Evolutionary conservation across 495 filamentous ascomycete species (phyloP).

Genomic region (Penicillium lagena): DNA sequence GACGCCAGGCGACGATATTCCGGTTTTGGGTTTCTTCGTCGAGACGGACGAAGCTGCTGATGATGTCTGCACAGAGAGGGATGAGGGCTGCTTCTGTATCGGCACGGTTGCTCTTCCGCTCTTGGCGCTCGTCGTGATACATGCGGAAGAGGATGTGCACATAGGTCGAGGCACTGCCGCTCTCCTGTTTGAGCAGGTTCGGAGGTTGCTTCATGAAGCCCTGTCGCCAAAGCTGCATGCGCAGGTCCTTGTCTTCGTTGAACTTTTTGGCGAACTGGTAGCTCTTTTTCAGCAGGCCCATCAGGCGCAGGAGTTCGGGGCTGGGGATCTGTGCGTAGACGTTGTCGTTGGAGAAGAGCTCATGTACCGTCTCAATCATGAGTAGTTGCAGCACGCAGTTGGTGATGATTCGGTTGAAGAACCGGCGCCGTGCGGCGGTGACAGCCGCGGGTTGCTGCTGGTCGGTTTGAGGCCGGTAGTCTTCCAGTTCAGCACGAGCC

Average conservation of each 20-base stretch:
- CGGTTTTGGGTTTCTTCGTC: slow-evolving; percentile 94
- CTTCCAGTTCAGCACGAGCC: slow-evolving; percentile 62
- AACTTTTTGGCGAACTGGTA: slow-evolving; percentile 95
- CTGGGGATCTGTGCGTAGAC: slow-evolving; percentile 93
- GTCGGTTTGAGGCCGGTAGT: slow-evolving; percentile 68
- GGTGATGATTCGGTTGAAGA: slow-evolving; percentile 99
- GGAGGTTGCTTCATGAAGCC: slow-evolving; percentile 99
- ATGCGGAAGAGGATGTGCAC: slow-evolving; percentile 91
- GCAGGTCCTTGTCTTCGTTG: slow-evolving; percentile 92
- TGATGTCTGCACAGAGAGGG: slow-evolving; percentile 90
- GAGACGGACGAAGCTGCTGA: slow-evolving; percentile 70
- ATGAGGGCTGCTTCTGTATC: slow-evolving; percentile 89
- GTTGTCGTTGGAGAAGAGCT: slow-evolving; percentile 94
- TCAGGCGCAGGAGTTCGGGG: slow-evolving; percentile 78
- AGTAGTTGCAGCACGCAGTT: slow-evolving; percentile 94
- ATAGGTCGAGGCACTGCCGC: slow-evolving; percentile 85
- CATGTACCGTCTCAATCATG: slow-evolving; percentile 98
- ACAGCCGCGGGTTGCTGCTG: slow-evolving; percentile 79
- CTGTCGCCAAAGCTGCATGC: slow-evolving; percentile 90
- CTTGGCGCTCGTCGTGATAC: slow-evolving; percentile 84
- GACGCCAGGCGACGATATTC: slow-evolving; percentile 93
- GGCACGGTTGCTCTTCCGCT: slow-evolving; percentile 66
- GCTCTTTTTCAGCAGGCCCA: slow-evolving; percentile 88
- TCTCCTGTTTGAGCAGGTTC: slow-evolving; percentile 97
- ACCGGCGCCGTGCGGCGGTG: slow-evolving; percentile 85